Conservation (phyloP, 306 rosid genomes). For the Cajanus cajan region DNA sequence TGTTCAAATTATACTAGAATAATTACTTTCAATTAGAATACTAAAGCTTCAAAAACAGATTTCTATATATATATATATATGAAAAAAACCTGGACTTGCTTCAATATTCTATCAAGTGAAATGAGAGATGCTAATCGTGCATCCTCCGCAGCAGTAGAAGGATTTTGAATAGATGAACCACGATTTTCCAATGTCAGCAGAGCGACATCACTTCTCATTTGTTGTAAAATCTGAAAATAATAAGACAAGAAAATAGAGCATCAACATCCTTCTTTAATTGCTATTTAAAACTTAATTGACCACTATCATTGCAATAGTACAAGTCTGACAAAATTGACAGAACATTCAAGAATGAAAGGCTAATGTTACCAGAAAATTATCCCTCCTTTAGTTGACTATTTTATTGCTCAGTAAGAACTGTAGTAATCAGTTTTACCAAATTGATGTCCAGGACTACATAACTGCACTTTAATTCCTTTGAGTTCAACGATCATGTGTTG, state of each 20-base stretch:
- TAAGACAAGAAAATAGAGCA: slow-evolving; percentile 15
- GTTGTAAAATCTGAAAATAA: slow-evolving; percentile 67
- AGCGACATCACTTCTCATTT: slow-evolving; percentile 69
- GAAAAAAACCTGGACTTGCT: slow-evolving; percentile 68
- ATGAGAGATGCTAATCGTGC: slow-evolving; percentile 86
- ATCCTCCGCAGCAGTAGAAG: slow-evolving; percentile 75
- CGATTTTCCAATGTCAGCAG: slow-evolving; percentile 63
- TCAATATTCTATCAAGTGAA: slow-evolving; percentile 76
- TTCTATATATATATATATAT: not conserved
- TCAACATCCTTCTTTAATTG: not conserved
- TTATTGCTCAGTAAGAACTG: not conserved
- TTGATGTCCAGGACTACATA: not conserved
- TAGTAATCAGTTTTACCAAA: not conserved
- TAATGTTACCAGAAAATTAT: not conserved
- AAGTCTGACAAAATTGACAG: not conserved
- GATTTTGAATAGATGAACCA: slow-evolving; percentile 60
- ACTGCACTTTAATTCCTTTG: not conserved
- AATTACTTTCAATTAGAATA: not conserved
- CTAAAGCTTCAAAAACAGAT: not conserved
- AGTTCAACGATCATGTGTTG: not conserved
- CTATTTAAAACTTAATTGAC: not conserved
- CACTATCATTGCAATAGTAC: not conserved
- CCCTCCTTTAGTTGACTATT: not conserved
- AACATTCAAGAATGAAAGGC: not conserved
- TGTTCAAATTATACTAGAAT: slow-evolving; percentile 31